These are phyloP conservation scores for Solanum hybrid DNA, from an alignment of 305 asterid species.

Conservation along the genomic window DNA sequence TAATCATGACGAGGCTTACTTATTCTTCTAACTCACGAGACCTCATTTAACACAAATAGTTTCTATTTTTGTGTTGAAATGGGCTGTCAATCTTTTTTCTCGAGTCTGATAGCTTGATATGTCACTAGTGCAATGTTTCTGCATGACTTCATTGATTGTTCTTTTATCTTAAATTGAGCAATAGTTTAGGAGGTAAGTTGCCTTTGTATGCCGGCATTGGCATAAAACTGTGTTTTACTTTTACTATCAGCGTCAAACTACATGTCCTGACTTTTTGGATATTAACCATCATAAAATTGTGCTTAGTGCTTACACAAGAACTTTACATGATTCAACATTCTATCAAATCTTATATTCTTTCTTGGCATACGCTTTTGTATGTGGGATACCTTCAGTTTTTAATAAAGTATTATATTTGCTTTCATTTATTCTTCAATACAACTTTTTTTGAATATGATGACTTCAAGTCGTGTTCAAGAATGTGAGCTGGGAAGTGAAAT, in stretches of 20 bases:
- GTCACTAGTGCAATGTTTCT: neutral
- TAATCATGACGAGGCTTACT: neutral
- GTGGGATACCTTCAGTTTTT: neutral
- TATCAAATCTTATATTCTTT: neutral
- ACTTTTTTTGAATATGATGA: neutral
- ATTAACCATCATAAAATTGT: neutral
- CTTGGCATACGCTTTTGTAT: neutral
- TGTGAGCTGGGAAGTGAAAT: neutral
- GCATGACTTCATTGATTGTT: neutral
- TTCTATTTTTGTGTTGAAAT: neutral
- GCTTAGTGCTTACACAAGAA: neutral
- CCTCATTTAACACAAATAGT: neutral
- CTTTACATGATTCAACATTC: neutral
- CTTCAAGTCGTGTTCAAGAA: neutral
- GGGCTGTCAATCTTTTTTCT: neutral
- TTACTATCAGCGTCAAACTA: neutral
- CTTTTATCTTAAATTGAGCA: neutral
- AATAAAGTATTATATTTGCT: neutral
- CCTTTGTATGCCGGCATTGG: neutral
- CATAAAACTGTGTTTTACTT: neutral
- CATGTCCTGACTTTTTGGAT: neutral
- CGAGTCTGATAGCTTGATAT: neutral
- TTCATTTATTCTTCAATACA: neutral
- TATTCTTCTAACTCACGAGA: neutral
- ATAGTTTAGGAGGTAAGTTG: neutral